Evolutionary conservation across 2,329 filamentous ascomycete species (phyloP), one percentile per base, ranked within the genome.

Genomic region (Aureobasidium sp.): DNA sequence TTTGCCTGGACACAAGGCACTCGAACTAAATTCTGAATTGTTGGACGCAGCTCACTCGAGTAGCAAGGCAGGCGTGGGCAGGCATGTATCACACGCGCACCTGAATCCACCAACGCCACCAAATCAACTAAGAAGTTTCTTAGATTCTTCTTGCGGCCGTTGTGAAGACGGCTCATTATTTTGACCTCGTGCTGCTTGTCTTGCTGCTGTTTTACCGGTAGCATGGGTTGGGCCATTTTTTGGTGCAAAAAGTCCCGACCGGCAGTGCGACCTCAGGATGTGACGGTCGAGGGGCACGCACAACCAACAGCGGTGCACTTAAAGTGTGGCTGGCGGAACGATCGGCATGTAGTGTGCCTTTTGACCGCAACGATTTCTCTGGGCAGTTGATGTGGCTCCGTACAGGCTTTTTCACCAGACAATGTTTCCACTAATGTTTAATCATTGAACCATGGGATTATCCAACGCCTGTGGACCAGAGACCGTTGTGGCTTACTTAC

Each of bases 231-330:
- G 6, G 32, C 10, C 37, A 39, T n/a, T n/a, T n/a, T n/a, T 12
- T 37, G 42, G 22, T 37, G 47, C 35, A 30, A 51, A 51, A 51
- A 51, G 48, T 51, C 37, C 48, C 48, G 48, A 51, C 48, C 48
- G 48, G 37, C 37, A 39, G 34, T 51, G 48, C 25, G 41, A 51
- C 48, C 48, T 14, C 41, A 37, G 16, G 29, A 16, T 51, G 17
- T 21, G 19, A 51, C 48, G 45, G 21, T 40, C 48, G 19, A 40
- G 47, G 27, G 32, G 27, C 16, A 3, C 25, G 22, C 29, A 21
- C 22, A 40, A 41, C n/a, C 17, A 32, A 41, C 24, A 40, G 48
- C 48, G 17, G 37, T 51, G 35, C 35, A 39, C 35, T 51, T 51
- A 51, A 41, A 51, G 48, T 51, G 48, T 51, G 48, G 48, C 48